Base-by-base conservation (phyloP, 2,329 filamentous ascomycete species). In the Zymoseptoria pseudotritici region DNA sequence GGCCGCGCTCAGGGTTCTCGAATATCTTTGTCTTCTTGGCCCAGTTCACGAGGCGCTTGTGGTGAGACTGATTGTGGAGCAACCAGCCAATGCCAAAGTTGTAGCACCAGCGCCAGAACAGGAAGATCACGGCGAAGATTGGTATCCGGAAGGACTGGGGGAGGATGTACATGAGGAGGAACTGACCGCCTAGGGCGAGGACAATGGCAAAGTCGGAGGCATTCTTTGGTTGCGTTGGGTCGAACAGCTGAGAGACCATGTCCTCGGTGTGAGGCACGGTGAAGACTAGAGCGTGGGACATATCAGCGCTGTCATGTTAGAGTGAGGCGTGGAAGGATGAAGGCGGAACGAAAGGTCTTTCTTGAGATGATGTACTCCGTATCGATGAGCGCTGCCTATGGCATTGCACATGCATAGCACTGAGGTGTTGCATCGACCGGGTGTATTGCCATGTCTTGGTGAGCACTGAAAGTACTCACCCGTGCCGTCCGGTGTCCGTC, bases 161-260 rank as follows among this genome's bases (percentile, higher is more conserved):
- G 49, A 97, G 82, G 42, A 82, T 70, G 76, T 87, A 94, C 46
- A 94, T 85, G 19, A 86, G 79, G 56, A 88, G 74, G 66, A 96
- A 87, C 71, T 96, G 89, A 56, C 84, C 76, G 58, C 81, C 88
- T 54, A 99, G 82, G 61, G 97, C 88, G 53, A 82, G 81, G 59
- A 99, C 81, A 65, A 99, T 91, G 61, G 88, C 72, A 60, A 86
- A 77, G 75, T 99, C 94, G 62, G 91, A 94, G 49, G 95, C 74
- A 73, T 97, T 97, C 81, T 99, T 99, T 57, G 94, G 91, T 73
- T 97, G 89, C 66, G 89, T 89, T 56, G 94, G 94, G 69, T 95
- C 94, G 68, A 99, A 85, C 58, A 99, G 83, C 78, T 97, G 94
- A 56, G 93, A 96, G 68, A 99, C 93, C 94, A 99, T 97, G 78